Evolutionary conservation across 2,329 filamentous ascomycete species (phyloP).

Genomic region (Chrysosporium queenslandicum): DNA sequence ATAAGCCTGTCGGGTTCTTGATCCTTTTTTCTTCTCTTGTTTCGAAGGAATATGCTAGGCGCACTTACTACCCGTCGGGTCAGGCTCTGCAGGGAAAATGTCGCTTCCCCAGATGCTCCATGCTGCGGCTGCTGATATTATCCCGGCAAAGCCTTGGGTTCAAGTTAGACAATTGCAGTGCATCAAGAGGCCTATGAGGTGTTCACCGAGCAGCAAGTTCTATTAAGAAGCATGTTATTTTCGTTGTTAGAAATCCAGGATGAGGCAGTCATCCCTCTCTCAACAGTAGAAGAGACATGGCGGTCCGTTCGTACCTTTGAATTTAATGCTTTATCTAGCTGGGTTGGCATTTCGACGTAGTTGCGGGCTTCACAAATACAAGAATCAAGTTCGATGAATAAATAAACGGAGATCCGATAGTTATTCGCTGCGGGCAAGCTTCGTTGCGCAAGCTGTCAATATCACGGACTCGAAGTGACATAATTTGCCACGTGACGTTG

Average conservation of each 20-base stretch:
- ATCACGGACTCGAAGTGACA: not conserved
- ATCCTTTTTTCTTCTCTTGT: too few species aligned
- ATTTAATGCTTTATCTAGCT: constrained; percentile 57
- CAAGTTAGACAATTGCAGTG: constrained; percentile 8
- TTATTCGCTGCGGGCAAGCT: too few species aligned
- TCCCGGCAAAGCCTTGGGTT: constrained; percentile 62
- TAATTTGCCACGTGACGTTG: not conserved
- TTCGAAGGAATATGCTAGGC: constrained; percentile 5
- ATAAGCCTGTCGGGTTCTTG: not conserved
- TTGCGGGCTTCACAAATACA: too few species aligned
- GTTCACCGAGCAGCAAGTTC: constrained; percentile 60
- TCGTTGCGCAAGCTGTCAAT: too few species aligned
- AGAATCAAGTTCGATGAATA: too few species aligned
- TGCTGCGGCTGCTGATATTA: constrained; percentile 68
- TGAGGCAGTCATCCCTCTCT: not conserved
- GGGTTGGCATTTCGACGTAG: constrained; percentile 63
- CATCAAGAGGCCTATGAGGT: too few species aligned
- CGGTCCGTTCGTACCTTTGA: constrained; percentile 53
- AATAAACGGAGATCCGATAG: too few species aligned
- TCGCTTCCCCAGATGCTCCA: constrained; percentile 81
- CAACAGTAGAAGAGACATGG: not conserved
- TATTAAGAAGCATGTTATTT: constrained; percentile 27
- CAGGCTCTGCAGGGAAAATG: constrained; percentile 63
- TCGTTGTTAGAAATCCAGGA: not conserved
- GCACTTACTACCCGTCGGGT: constrained; percentile 64